phyloP scores from a whole-genome alignment of 2,329 filamentous ascomycete genomes.

The Orbilia ellipsospora region DNA sequence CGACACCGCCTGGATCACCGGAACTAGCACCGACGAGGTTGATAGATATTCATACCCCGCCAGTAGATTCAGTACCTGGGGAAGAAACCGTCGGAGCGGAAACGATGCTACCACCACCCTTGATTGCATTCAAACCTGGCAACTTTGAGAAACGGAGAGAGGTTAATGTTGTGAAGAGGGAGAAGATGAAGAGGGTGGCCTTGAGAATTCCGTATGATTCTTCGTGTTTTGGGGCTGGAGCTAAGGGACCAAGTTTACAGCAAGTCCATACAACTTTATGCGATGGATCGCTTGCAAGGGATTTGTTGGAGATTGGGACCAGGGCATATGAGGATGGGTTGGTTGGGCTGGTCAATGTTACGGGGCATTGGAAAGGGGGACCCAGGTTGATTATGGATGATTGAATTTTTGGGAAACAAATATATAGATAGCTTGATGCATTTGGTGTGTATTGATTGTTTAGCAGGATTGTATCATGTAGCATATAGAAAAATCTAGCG shows the following conservation, averaged over 20 bases:
- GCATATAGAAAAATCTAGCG: too few species aligned
- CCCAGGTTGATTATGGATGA: slow-evolving; percentile 51
- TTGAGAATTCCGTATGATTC: slow-evolving; percentile 48
- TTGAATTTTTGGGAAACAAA: slow-evolving; percentile 18
- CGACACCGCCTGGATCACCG: slow-evolving; percentile 48
- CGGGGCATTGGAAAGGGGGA: slow-evolving; percentile 50
- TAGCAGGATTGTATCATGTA: too few species aligned
- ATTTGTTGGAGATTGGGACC: slow-evolving; percentile 39
- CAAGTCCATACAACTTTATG: slow-evolving; percentile 35
- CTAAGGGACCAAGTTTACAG: slow-evolving; percentile 40
- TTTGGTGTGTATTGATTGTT: too few species aligned
- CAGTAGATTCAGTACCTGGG: not conserved
- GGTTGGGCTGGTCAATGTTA: slow-evolving; percentile 25
- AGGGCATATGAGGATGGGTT: slow-evolving; percentile 41
- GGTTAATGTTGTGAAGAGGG: not conserved
- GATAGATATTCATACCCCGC: slow-evolving; percentile 33
- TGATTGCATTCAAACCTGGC: slow-evolving; percentile 16
- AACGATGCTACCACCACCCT: slow-evolving; percentile 25
- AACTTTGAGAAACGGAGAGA: slow-evolving; percentile 10
- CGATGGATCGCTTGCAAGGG: slow-evolving; percentile 32
- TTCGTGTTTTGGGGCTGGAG: slow-evolving; percentile 35
- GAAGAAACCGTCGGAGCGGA: not conserved
- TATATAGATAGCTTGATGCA: not conserved
- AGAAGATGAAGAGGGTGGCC: slow-evolving; percentile 27
- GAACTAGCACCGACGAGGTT: slow-evolving; percentile 24